phyloP scores from a whole-genome alignment of 202 grass and related monocot genomes.

The Musa balbisiana region DNA sequence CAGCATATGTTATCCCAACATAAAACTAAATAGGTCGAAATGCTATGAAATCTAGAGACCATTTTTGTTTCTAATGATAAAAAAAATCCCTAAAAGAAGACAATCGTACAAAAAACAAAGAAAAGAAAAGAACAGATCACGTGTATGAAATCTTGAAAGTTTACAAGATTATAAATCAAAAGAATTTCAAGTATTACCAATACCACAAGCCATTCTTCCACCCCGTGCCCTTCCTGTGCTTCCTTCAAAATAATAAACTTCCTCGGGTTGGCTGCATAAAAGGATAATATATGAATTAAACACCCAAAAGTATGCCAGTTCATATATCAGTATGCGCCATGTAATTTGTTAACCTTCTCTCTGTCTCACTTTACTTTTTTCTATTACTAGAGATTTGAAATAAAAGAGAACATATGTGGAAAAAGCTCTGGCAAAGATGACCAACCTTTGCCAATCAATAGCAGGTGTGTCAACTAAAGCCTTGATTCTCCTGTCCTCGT shows the following conservation, averaged over 20 bases:
- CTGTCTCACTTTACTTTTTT: too few relatives aligned
- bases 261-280: not conserved
- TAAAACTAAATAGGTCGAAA: not conserved
- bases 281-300: not conserved
- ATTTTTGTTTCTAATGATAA: not conserved
- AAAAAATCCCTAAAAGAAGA: not conserved
- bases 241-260: not conserved
- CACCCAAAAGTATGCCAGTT: not conserved
- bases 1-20: not conserved
- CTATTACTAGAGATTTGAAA: too few relatives aligned
- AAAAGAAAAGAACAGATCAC: too few relatives aligned
- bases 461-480: conserved; percentile 54
- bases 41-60: not conserved
- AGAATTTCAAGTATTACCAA: not conserved
- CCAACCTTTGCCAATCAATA: conserved; percentile 31
- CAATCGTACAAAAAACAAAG: not conserved
- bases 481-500: conserved; percentile 48
- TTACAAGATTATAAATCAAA: not conserved
- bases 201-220: not conserved
- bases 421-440: not conserved
- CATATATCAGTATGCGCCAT: not conserved
- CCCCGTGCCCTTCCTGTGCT: not conserved
- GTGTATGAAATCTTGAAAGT: too few relatives aligned
- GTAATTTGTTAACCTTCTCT: not conserved
- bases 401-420: not conserved